Conservation (phyloP, 371 early-diverging fungal genomes). For the Apophysomyces ossiformis region DNA sequence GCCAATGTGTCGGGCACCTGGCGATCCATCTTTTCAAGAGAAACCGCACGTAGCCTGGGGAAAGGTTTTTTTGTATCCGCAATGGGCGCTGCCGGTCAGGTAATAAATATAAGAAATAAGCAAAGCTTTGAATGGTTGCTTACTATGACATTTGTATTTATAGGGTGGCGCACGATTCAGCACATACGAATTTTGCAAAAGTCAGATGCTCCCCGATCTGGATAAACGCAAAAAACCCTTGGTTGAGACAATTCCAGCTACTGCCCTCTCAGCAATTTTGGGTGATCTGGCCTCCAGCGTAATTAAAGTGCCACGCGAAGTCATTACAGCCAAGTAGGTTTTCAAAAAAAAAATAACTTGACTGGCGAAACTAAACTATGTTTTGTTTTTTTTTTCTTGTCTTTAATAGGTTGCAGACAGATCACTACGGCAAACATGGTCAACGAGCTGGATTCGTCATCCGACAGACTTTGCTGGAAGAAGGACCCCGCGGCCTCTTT, state of each 20-base stretch:
- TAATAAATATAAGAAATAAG: conserved; percentile 13
- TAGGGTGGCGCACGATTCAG: conserved; percentile 78
- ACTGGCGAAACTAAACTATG: not conserved
- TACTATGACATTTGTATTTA: not conserved
- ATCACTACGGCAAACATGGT: conserved; percentile 49
- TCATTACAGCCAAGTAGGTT: conserved; percentile 69
- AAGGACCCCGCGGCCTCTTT: conserved; percentile 76
- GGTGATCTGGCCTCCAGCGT: conserved; percentile 80
- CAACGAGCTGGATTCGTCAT: conserved; percentile 55
- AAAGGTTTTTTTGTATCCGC: conserved; percentile 74
- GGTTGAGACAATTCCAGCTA: conserved; percentile 58
- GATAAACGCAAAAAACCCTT: conserved; percentile 23
- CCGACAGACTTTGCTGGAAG: conserved; percentile 60
- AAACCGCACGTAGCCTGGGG: conserved; percentile 58
- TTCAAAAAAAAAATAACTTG: not conserved
- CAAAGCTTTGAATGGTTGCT: not conserved
- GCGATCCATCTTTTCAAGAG: conserved; percentile 56
- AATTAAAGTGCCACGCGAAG: conserved; percentile 85
- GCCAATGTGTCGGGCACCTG: conserved; percentile 51
- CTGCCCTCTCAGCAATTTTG: conserved; percentile 75
- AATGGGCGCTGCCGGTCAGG: conserved; percentile 75
- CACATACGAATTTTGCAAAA: conserved; percentile 79
- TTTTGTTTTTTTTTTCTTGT: not conserved
- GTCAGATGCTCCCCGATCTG: conserved; percentile 53
- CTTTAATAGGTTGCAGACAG: conserved; percentile 64